These are phyloP conservation scores for Lentinula edodes DNA, from an alignment of 768 basidiomycete genomes.

Conservation along the genomic window DNA sequence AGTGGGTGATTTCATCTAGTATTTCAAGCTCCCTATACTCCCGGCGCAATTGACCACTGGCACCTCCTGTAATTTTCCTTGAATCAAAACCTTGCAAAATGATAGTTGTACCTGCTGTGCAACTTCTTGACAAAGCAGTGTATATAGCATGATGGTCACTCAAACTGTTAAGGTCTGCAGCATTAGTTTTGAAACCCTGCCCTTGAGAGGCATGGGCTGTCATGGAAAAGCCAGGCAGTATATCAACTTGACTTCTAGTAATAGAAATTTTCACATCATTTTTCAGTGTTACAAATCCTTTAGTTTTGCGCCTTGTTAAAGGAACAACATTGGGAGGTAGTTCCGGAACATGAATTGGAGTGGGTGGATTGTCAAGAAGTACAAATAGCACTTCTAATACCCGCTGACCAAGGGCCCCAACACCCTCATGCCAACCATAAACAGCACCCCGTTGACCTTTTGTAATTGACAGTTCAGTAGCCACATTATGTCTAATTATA, in stretches of 20 bases:
- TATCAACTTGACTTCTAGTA: background rate
- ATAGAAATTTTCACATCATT: conserved; percentile 13
- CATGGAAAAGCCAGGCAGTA: conserved; percentile 25
- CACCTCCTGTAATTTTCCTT: conserved; percentile 9
- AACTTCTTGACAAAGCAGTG: conserved; percentile 6
- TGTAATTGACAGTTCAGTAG: conserved; percentile 28
- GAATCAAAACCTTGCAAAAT: conserved; percentile 14
- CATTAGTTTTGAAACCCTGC: conserved; percentile 20
- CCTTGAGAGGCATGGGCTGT: conserved; percentile 28
- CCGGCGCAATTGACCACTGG: conserved; percentile 6
- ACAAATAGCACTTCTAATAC: conserved; percentile 24
- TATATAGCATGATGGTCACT: conserved; percentile 6
- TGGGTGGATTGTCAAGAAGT: conserved; percentile 18
- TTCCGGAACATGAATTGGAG: conserved; percentile 13
- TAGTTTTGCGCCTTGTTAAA: conserved; percentile 4
- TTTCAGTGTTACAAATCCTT: conserved; percentile 11
- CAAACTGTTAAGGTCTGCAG: conserved; percentile 20
- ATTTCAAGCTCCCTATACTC: conserved; percentile 19
- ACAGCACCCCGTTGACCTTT: conserved; percentile 26
- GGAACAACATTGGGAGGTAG: conserved; percentile 27
- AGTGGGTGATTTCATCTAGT: conserved; percentile 18
- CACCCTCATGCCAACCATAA: conserved; percentile 16
- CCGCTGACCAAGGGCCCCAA: conserved; percentile 1
- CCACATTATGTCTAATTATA: conserved; percentile 23
- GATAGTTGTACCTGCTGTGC: conserved; percentile 15